Conservation (phyloP, 257 asterid species). For the Dorcoceras hygrometricum region DNA sequence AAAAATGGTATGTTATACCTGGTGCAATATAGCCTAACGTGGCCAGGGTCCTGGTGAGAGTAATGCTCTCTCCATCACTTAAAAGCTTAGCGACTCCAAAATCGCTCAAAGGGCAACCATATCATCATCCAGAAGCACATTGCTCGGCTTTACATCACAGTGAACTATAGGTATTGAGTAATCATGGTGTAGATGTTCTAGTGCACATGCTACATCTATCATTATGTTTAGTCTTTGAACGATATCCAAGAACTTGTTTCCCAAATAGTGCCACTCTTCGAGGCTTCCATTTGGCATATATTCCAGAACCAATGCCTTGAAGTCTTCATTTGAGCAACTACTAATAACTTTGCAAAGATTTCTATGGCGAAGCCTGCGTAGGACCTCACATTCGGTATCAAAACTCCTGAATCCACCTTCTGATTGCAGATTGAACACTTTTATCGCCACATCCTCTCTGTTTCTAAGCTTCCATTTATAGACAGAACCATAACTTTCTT, state of each 20-base stretch:
- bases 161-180: background rate
- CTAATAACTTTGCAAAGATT: conserved; percentile 32
- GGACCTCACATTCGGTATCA: conserved; percentile 26
- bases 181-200: too few species aligned
- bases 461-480: conserved; percentile 21
- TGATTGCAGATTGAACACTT: conserved; percentile 25
- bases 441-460: conserved; percentile 15
- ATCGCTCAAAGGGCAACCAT: conserved; percentile 36
- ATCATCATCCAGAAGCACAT: conserved; percentile 28
- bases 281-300: conserved; percentile 38
- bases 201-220: too few species aligned
- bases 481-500: conserved; percentile 23
- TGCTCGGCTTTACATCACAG: conserved; percentile 34
- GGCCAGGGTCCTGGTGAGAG: conserved; percentile 29
- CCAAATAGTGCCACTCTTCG: conserved; percentile 28
- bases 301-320: conserved; percentile 31
- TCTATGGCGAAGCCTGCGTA: conserved; percentile 26
- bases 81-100: conserved; percentile 32
- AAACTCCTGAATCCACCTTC: conserved; percentile 26
- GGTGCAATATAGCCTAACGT: conserved; percentile 30
- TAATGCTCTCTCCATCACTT: conserved; percentile 1
- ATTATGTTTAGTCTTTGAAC: conserved; percentile 13
- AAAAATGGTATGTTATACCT: conserved; percentile 14
- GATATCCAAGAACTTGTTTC: conserved; percentile 18
- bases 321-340: conserved; percentile 23